Conservation (phyloP, 768 basidiomycete genomes). For the Xerocomellus dryophilus region DNA sequence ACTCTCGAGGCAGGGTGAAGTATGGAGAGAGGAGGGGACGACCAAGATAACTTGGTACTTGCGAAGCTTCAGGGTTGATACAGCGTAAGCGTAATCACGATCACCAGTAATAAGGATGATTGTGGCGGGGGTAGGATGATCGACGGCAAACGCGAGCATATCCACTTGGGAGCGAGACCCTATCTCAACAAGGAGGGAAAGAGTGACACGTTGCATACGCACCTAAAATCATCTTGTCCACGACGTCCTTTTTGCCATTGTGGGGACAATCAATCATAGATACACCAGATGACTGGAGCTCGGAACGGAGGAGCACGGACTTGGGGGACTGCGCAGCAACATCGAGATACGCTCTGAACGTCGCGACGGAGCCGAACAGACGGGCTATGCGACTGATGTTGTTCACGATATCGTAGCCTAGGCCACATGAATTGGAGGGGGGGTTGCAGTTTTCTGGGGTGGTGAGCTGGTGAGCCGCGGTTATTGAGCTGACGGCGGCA, state of each 20-base stretch:
- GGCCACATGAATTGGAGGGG: constrained; percentile 30
- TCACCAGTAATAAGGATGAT: constrained; percentile 65
- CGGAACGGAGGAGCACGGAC: constrained; percentile 36
- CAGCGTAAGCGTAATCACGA: constrained; percentile 63
- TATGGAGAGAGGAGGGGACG: constrained; percentile 34
- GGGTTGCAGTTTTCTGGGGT: constrained; percentile 31
- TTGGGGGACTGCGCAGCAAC: constrained; percentile 38
- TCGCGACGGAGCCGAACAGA: constrained; percentile 43
- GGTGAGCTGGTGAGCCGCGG: constrained; percentile 4
- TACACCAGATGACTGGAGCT: constrained; percentile 45
- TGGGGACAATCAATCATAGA: constrained; percentile 39
- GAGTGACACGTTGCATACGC: constrained; percentile 5
- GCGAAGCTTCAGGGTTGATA: constrained; percentile 54
- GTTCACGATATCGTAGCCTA: constrained; percentile 43
- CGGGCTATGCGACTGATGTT: constrained; percentile 45
- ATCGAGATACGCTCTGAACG: constrained; percentile 56
- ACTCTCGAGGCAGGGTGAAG: constrained; percentile 46
- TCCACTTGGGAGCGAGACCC: constrained; percentile 46
- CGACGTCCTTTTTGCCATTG: constrained; percentile 36
- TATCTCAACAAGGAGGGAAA: constrained; percentile 1
- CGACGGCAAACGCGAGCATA: constrained; percentile 64
- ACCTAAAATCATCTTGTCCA: constrained; percentile 49
- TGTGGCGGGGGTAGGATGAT: constrained; percentile 51
- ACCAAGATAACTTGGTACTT: constrained; percentile 52
- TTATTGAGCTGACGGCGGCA: neutral